phyloP scores from a whole-genome alignment of 2,329 filamentous ascomycete species.

The Aspergillus phoenicis region DNA sequence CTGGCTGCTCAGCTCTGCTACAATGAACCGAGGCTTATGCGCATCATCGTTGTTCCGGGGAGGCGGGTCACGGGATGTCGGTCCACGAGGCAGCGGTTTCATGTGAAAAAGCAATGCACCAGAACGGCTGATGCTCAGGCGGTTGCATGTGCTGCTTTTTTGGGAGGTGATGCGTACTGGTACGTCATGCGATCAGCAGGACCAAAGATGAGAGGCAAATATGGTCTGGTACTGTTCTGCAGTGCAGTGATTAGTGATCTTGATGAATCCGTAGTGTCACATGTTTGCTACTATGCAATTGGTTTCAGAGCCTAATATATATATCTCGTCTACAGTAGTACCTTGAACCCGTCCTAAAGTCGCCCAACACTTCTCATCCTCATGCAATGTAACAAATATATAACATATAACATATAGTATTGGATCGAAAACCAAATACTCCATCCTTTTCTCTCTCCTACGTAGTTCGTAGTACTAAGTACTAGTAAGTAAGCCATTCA shows the following conservation, averaged over 20 bases:
- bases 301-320: no score
- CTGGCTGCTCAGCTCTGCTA: background rate
- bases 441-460: no score
- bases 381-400: no score
- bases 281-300: background rate
- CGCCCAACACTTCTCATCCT: no score
- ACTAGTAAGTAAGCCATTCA: no score
- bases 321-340: no score
- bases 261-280: background rate
- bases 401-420: no score
- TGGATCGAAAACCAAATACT: fast-evolving
- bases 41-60: constrained; percentile 30
- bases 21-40: constrained; percentile 35
- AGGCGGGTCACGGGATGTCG: constrained; percentile 29
- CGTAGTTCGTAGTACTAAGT: no score
- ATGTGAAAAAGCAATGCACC: constrained; percentile 24
- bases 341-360: no score
- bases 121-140: background rate
- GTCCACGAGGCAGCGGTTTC: constrained; percentile 15
- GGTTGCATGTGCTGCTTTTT: background rate
- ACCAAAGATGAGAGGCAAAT: no score
- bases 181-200: constrained; percentile 5
- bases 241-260: background rate
- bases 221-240: background rate
- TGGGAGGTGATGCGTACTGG: background rate